Evolutionary conservation across 176 grass and related monocot species (phyloP).

Genomic region (Carex scoparia): DNA sequence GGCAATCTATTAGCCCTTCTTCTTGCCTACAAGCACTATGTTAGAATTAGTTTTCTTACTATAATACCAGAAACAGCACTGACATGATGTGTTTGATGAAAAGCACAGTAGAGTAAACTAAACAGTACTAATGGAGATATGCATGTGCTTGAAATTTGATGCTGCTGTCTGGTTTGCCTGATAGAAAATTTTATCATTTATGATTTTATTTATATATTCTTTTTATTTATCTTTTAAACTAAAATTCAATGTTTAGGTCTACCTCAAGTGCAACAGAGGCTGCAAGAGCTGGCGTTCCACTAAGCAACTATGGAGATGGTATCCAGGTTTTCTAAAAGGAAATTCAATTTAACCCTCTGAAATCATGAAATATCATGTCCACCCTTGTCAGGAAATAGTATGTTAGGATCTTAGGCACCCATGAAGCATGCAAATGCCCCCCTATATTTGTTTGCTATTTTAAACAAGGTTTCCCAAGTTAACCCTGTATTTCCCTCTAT

Average conservation of each 20-base stretch:
- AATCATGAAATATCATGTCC: neutral
- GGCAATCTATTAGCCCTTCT: neutral
- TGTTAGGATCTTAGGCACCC: neutral
- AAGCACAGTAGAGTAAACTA: neutral
- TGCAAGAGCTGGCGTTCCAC: conserved; percentile 52
- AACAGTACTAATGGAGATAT: neutral
- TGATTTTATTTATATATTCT: neutral
- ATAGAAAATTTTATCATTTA: neutral
- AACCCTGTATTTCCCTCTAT: neutral
- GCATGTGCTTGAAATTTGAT: neutral
- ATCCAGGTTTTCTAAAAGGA: conserved; percentile 34
- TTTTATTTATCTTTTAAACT: neutral
- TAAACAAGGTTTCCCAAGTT: neutral
- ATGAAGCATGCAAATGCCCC: neutral
- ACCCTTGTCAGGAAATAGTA: neutral
- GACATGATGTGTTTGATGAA: neutral
- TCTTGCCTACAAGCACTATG: too few species aligned
- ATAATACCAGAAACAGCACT: neutral
- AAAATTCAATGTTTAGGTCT: conserved; percentile 51
- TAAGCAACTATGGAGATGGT: conserved; percentile 42
- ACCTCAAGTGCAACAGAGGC: conserved; percentile 68
- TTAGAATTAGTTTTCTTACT: neutral
- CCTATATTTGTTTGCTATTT: neutral
- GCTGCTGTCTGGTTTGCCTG: neutral
- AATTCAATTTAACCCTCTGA: conserved; percentile 4